Conservation (phyloP, 2,329 filamentous ascomycete genomes). For the Xylaria sp. region DNA sequence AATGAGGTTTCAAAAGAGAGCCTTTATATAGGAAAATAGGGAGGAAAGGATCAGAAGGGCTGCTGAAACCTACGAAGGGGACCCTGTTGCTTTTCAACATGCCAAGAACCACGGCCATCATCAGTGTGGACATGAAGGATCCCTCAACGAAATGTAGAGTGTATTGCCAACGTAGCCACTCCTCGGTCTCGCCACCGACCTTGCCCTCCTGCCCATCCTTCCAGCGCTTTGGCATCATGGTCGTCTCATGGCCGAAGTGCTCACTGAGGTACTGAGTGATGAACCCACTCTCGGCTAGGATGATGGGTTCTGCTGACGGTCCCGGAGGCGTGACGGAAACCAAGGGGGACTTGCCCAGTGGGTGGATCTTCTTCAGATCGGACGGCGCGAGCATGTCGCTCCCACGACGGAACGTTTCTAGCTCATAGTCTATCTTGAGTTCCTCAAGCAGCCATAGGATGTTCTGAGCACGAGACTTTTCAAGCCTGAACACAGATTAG, state of each 20-base stretch:
- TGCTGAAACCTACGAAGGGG: slow-evolving; percentile 53
- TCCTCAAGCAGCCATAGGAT: slow-evolving; percentile 89
- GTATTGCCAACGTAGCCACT: slow-evolving; percentile 71
- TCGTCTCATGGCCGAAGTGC: slow-evolving; percentile 60
- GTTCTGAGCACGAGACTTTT: slow-evolving; percentile 83
- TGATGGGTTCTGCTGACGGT: slow-evolving; percentile 56
- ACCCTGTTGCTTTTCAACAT: slow-evolving; percentile 57
- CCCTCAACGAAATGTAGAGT: slow-evolving; percentile 89
- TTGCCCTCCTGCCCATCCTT: slow-evolving; percentile 67
- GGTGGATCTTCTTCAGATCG: slow-evolving; percentile 81
- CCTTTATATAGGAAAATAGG: neutral
- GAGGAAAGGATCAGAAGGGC: neutral
- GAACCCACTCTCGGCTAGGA: slow-evolving; percentile 83
- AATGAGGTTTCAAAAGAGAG: neutral
- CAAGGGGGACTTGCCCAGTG: slow-evolving; percentile 87
- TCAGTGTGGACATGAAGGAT: slow-evolving; percentile 65
- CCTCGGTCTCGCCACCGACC: slow-evolving; percentile 69
- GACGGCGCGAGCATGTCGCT: slow-evolving; percentile 73
- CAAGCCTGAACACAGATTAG: slow-evolving; percentile 70
- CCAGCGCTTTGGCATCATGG: slow-evolving; percentile 65
- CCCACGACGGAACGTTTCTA: slow-evolving; percentile 81
- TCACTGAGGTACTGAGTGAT: slow-evolving; percentile 87
- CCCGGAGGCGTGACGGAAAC: slow-evolving; percentile 69
- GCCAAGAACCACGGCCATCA: slow-evolving; percentile 41
- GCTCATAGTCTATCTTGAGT: slow-evolving; percentile 79